Evolutionary conservation across 371 early-diverging fungal species (phyloP).

Genomic region (Mortierella sp.): DNA sequence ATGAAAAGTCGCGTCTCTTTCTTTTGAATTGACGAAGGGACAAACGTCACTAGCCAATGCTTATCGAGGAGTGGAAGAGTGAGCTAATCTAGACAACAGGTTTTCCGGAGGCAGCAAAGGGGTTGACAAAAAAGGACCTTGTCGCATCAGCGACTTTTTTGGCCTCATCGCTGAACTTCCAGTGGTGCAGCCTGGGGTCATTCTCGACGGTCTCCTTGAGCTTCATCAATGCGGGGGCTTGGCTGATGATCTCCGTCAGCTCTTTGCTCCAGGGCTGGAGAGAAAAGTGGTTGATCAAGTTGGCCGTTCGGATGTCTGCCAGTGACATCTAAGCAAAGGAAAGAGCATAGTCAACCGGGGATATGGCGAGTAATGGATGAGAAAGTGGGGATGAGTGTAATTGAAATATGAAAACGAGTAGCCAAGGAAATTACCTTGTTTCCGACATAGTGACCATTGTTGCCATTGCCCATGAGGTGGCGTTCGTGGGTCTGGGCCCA

Average conservation of each 20-base stretch:
- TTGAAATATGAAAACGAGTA: not conserved
- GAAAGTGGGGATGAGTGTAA: not conserved
- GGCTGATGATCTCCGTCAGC: constrained; percentile 20
- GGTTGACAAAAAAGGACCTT: constrained; percentile 14
- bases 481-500: constrained; percentile 26
- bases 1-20: not conserved
- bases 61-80: not conserved
- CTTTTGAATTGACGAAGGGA: not conserved
- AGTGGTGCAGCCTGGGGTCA: constrained; percentile 15
- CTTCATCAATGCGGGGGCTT: constrained; percentile 27
- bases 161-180: constrained; percentile 16
- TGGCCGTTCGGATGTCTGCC: constrained; percentile 28
- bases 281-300: constrained; percentile 13
- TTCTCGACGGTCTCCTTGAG: constrained; percentile 25
- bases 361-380: no score
- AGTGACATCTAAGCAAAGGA: constrained; percentile 1
- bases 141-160: constrained; percentile 11
- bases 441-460: constrained; percentile 35
- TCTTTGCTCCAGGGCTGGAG: constrained; percentile 13
- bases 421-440: constrained; percentile 13
- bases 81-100: not conserved
- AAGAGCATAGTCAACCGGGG: not conserved
- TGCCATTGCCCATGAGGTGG: constrained; percentile 20
- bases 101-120: not conserved
- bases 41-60: not conserved